A percentile compares a stretch with the other conserved stretches of the same genome.
phyloP scores from a whole-genome alignment of 73 alveolate species.

The Paramecium octaurelia region DNA sequence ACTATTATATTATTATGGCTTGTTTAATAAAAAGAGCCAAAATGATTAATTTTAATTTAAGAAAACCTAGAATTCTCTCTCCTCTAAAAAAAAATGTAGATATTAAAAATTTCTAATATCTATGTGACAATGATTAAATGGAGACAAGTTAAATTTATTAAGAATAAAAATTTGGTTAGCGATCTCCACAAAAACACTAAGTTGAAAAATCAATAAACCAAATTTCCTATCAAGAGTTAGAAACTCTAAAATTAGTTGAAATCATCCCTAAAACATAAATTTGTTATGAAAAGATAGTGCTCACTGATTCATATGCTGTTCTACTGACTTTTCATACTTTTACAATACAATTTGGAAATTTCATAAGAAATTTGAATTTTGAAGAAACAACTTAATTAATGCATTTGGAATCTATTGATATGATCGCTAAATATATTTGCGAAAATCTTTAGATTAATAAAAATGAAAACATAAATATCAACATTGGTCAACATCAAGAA shows the following conservation, averaged over 20 bases:
- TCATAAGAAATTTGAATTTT: background rate
- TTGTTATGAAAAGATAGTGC: background rate
- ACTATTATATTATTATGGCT: constrained; percentile 37
- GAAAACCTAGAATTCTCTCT: background rate
- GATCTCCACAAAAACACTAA: background rate
- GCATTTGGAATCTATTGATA: background rate
- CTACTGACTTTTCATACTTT: background rate
- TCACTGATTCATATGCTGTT: background rate
- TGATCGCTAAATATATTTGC: background rate
- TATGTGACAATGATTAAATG: background rate
- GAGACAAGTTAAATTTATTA: background rate
- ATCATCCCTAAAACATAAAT: background rate
- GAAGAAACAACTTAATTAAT: background rate
- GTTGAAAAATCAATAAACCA: background rate
- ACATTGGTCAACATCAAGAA: background rate
- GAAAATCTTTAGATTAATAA: background rate
- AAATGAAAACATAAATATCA: background rate
- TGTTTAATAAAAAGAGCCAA: constrained; percentile 26
- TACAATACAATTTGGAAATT: background rate
- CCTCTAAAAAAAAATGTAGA: background rate
- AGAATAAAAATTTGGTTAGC: background rate
- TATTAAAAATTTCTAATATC: background rate
- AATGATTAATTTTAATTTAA: background rate
- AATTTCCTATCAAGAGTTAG: background rate
- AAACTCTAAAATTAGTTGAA: background rate